Percentiles rank a stretch among this genome's conserved stretches.
Evolutionary conservation across 345 rosid species (phyloP).

Genomic region (Citrus sinensis): DNA sequence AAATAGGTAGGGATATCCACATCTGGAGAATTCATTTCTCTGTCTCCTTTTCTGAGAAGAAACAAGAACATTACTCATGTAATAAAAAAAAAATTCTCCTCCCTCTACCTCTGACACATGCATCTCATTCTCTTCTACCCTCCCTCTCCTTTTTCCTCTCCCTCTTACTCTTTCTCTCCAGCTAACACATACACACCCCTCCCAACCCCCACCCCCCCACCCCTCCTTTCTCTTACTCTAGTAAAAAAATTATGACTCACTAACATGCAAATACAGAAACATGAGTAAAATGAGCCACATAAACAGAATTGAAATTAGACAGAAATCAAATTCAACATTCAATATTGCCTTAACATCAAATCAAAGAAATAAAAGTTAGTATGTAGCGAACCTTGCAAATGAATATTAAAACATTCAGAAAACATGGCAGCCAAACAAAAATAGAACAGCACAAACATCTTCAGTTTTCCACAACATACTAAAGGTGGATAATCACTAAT

Average conservation of each 20-base stretch:
- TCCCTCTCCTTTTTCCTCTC: neutral
- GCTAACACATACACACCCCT: neutral
- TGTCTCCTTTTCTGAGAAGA: neutral
- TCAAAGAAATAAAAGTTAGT: neutral
- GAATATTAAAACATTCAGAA: neutral
- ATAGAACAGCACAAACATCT: neutral
- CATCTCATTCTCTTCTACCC: neutral
- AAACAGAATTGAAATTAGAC: neutral
- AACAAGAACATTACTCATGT: neutral
- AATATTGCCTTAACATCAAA: neutral
- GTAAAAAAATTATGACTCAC: neutral
- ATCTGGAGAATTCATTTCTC: neutral
- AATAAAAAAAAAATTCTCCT: neutral
- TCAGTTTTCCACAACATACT: neutral
- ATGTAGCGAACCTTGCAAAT: neutral
- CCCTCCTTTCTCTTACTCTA: neutral
- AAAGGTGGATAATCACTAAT: neutral
- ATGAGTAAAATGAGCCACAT: neutral
- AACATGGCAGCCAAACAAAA: neutral
- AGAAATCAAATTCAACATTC: no score
- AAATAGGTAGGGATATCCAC: neutral
- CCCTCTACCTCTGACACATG: neutral
- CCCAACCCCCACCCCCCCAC: neutral
- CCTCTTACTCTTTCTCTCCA: neutral
- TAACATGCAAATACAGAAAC: neutral